phyloP scores from a whole-genome alignment of 2,329 filamentous ascomycete genomes.

The Volutella citrinella region DNA sequence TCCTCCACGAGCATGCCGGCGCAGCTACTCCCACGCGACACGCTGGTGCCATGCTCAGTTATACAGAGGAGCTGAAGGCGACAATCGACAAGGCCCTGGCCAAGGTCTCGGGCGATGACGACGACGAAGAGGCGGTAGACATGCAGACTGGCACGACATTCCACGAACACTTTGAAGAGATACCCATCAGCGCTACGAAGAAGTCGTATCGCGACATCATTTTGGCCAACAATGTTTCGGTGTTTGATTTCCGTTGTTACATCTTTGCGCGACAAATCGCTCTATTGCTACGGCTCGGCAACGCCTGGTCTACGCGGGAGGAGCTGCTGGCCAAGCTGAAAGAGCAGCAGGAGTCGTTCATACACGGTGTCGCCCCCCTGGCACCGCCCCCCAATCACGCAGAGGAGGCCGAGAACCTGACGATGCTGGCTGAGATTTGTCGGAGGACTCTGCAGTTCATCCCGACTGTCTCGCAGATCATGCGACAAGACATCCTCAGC shows the following conservation, averaged over 20 bases:
- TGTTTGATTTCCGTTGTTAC: constrained; percentile 94
- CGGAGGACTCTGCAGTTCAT: constrained; percentile 81
- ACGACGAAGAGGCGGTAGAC: constrained; percentile 45
- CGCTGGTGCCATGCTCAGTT: constrained; percentile 67
- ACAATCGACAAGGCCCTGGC: constrained; percentile 52
- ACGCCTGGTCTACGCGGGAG: constrained; percentile 61
- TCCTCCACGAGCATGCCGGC: constrained; percentile 70
- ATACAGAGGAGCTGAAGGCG: constrained; percentile 70
- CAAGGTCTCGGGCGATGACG: constrained; percentile 29
- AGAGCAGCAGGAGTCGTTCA: constrained; percentile 57
- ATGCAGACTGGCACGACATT: constrained; percentile 43
- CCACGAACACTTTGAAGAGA: constrained; percentile 49
- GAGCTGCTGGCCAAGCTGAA: constrained; percentile 61
- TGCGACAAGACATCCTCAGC: constrained; percentile 74
- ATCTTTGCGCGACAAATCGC: constrained; percentile 87
- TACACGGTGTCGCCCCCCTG: constrained; percentile 55
- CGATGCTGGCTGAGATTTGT: constrained; percentile 82
- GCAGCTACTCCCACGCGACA: constrained; percentile 61
- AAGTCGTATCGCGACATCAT: constrained; percentile 92
- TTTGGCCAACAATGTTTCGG: constrained; percentile 87
- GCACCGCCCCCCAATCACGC: constrained; percentile 45
- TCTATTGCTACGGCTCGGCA: constrained; percentile 78
- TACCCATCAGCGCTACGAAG: constrained; percentile 59
- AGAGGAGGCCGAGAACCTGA: constrained; percentile 69
- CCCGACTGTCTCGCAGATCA: constrained; percentile 71